Evolutionary conservation across 2,329 filamentous ascomycete genomes (phyloP), one percentile per base, ranked within the genome.

Genomic region (Madurella fahalii): DNA sequence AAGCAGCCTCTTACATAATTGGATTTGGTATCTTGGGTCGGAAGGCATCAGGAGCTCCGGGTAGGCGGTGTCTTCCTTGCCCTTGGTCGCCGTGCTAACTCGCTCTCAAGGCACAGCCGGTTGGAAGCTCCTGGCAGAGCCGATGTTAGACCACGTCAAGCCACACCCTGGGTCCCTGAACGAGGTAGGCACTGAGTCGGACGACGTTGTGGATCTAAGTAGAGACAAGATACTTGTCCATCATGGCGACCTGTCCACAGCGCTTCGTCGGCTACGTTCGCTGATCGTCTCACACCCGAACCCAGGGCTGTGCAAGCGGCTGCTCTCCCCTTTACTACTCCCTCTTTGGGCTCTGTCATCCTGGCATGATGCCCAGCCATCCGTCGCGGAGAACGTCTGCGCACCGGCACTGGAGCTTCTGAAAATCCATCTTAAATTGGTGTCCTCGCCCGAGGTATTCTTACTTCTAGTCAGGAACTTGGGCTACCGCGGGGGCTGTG

Each of bases 1-100:
- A 77, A 64, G 82, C 78, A 11, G 80, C 82, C 11, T 76, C 81
- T 0, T 84, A 84, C 60, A 77, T 86, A 16, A 83, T 86, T 58
- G 82, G 82, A 1, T 86, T 82, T 63, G 85, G 86, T 0, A 82
- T 90, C 16, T 67, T 90, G 9, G 85, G 84, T 2, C 81, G 79
- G 54, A 85, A 77, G 62, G 74, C 79, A 25, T 82, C 77, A 48
- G 86, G 86, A 11, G 83, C 84, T 7, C 85, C 84, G 47, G 84
- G 83, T 70, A 73, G 61, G 59, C 9, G 5, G 16, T n/a, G 17
- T 17, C 4, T 15, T 1, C 15, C 30, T 16, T 40, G 2, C 30
- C 2, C 13, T 9, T n/a, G 2, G n/a, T 16, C 16, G 31, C 17
- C 30, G n/a, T 31, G 16, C 58, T 64, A 39, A 63, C 48, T 16